phyloP scores from a whole-genome alignment of 495 filamentous ascomycete genomes.

The Hypoxylon lienhwacheense region DNA sequence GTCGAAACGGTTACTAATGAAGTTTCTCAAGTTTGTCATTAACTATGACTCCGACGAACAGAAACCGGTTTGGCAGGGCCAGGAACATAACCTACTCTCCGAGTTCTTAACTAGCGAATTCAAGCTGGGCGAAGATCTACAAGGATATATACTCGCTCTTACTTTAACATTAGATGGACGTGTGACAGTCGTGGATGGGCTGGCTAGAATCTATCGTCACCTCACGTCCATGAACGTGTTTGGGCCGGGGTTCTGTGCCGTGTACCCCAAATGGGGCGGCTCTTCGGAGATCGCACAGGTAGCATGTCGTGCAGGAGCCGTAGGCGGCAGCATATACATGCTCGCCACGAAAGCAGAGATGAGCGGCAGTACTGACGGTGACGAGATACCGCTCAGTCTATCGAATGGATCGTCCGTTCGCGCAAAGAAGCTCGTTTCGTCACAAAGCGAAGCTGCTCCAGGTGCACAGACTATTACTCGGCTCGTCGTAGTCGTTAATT shows the following conservation, averaged over 20 bases:
- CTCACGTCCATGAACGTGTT: slow-evolving; percentile 83
- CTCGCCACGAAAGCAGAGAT: slow-evolving; percentile 56
- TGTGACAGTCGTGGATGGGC: slow-evolving; percentile 60
- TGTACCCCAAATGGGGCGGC: slow-evolving; percentile 91
- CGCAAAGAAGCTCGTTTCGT: slow-evolving; percentile 57
- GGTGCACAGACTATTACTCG: slow-evolving; percentile 38
- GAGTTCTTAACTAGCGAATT: slow-evolving; percentile 71
- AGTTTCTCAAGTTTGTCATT: slow-evolving; percentile 77
- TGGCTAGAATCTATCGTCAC: slow-evolving; percentile 77
- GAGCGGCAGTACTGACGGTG: slow-evolving; percentile 11
- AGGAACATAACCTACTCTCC: slow-evolving; percentile 56
- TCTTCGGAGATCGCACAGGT: slow-evolving; percentile 91
- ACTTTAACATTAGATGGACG: slow-evolving; percentile 67
- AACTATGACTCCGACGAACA: slow-evolving; percentile 61
- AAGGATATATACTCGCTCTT: slow-evolving; percentile 73
- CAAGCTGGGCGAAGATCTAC: slow-evolving; percentile 69
- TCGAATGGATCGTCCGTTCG: slow-evolving; percentile 62
- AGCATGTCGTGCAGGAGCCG: slow-evolving; percentile 85
- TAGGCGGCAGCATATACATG: slow-evolving; percentile 90
- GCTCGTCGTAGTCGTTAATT: slow-evolving; percentile 67
- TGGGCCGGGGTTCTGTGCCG: slow-evolving; percentile 80
- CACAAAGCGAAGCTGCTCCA: slow-evolving; percentile 40
- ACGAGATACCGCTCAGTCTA: slow-evolving; percentile 54
- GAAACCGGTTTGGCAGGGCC: slow-evolving; percentile 50
- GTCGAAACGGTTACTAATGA: slow-evolving; percentile 82